phyloP scores from a whole-genome alignment of 2,329 filamentous ascomycete species.

The Bipolaris cookei region DNA sequence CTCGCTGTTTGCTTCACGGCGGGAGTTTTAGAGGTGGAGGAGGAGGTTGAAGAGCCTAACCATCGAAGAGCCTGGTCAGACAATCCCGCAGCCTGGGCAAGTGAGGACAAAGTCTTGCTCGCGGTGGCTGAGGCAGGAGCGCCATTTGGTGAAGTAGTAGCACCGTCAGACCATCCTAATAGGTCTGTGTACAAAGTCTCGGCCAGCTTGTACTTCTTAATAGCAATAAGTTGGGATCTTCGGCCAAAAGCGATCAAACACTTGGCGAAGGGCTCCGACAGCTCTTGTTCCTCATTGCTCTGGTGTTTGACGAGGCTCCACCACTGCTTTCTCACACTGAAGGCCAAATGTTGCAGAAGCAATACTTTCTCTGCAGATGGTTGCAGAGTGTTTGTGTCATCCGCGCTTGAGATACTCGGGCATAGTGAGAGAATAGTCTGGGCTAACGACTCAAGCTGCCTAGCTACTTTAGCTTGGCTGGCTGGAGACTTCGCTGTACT shows the following conservation, averaged over 20 bases:
- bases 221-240: slow-evolving; percentile 51
- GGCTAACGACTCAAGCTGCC: slow-evolving; percentile 70
- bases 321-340: slow-evolving; percentile 67
- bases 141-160: not conserved
- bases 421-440: slow-evolving; percentile 70
- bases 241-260: slow-evolving; percentile 68
- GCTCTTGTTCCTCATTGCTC: slow-evolving; percentile 66
- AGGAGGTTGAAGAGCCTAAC: slow-evolving; percentile 28
- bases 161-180: slow-evolving; percentile 7
- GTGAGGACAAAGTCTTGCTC: slow-evolving; percentile 35
- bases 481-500: slow-evolving; percentile 56
- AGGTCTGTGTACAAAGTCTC: slow-evolving; percentile 37
- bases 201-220: slow-evolving; percentile 51
- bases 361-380: slow-evolving; percentile 65
- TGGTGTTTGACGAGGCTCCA: slow-evolving; percentile 69
- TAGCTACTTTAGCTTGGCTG: slow-evolving; percentile 62
- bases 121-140: slow-evolving; percentile 6
- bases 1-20: slow-evolving; percentile 34
- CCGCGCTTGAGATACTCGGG: slow-evolving; percentile 69
- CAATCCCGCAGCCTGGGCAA: slow-evolving; percentile 45
- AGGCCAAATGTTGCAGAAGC: slow-evolving; percentile 67
- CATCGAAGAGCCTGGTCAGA: slow-evolving; percentile 45
- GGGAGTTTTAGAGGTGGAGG: slow-evolving; percentile 22
- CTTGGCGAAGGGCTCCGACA: slow-evolving; percentile 68
- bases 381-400: slow-evolving; percentile 66